A percentile compares a stretch with the other conserved stretches of the same genome.
Evolutionary conservation across 306 rosid species (phyloP).

Genomic region (Purshia tridentata): DNA sequence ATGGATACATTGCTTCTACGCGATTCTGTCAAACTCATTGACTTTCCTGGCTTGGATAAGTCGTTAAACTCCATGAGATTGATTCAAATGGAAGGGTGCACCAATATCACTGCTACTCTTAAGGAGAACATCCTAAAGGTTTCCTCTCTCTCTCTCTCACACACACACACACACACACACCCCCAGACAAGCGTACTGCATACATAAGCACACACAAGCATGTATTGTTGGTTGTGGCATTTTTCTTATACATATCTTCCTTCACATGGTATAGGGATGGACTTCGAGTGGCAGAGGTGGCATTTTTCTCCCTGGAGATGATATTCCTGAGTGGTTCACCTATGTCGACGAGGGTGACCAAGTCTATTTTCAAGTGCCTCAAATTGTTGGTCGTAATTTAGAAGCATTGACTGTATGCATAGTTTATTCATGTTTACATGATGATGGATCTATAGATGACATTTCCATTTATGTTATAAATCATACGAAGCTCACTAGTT

Average conservation of each 20-base stretch:
- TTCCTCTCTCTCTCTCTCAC: not conserved
- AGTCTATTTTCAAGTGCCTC: constrained; percentile 17
- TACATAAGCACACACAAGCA: no score
- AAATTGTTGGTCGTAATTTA: not conserved
- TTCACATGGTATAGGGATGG: constrained; percentile 24
- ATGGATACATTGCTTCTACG: not conserved
- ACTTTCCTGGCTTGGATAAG: constrained; percentile 22
- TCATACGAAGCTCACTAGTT: not conserved
- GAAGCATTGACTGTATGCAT: constrained; percentile 12
- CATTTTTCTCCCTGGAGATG: constrained; percentile 11
- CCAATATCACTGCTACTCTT: not conserved
- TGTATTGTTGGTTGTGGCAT: no score
- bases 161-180: no score
- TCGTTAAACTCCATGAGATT: not conserved
- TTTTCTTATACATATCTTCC: no score
- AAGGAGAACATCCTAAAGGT: constrained; percentile 26
- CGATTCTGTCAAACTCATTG: constrained; percentile 10
- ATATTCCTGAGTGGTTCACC: constrained; percentile 22
- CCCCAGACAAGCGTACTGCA: no score
- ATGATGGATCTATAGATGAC: not conserved
- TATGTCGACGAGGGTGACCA: constrained; percentile 10
- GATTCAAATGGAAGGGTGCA: constrained; percentile 5
- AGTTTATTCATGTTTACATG: constrained; percentile 9
- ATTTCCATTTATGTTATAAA: constrained; percentile 5
- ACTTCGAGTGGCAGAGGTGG: not conserved